Conservation (phyloP, 805 yeast species). For the Wickerhamiella brachini region DNA sequence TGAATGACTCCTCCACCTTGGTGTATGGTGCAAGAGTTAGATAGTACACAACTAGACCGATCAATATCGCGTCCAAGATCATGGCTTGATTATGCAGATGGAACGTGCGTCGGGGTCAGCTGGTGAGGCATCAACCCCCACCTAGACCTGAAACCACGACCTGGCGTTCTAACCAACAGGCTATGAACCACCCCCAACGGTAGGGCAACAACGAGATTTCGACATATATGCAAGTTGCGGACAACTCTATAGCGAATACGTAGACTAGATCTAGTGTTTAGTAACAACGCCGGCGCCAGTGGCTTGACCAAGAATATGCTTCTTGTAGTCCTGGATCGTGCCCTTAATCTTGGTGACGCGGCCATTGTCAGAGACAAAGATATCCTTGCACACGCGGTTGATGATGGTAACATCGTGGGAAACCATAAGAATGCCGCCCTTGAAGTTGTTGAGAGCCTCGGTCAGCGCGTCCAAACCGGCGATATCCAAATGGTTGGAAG, state of each 20-base stretch:
- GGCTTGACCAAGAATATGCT: constrained; percentile 67
- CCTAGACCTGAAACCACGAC: too few species aligned
- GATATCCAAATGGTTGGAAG: constrained; percentile 96
- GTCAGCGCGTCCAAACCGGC: constrained; percentile 93
- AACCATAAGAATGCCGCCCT: constrained; percentile 96
- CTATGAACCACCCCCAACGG: too few species aligned
- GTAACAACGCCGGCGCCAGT: constrained; percentile 83
- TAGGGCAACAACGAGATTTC: too few species aligned
- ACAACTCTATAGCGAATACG: too few species aligned
- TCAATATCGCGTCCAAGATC: constrained; percentile 26
- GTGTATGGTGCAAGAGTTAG: constrained; percentile 60
- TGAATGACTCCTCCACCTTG: constrained; percentile 90
- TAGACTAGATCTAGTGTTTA: constrained; percentile 41
- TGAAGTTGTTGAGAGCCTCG: constrained; percentile 72
- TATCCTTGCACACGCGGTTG: constrained; percentile 76
- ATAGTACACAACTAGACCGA: constrained; percentile 37
- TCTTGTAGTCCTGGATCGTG: constrained; percentile 75
- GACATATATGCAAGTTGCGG: too few species aligned
- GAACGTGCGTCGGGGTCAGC: not conserved
- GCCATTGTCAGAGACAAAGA: constrained; percentile 90
- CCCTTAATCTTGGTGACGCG: constrained; percentile 69
- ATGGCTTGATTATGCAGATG: not conserved
- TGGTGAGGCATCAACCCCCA: too few species aligned
- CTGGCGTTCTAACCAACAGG: too few species aligned
- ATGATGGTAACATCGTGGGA: constrained; percentile 94